Base-by-base conservation (phyloP, 2,329 filamentous ascomycete species). In the Ceratocystis harringtonii region DNA sequence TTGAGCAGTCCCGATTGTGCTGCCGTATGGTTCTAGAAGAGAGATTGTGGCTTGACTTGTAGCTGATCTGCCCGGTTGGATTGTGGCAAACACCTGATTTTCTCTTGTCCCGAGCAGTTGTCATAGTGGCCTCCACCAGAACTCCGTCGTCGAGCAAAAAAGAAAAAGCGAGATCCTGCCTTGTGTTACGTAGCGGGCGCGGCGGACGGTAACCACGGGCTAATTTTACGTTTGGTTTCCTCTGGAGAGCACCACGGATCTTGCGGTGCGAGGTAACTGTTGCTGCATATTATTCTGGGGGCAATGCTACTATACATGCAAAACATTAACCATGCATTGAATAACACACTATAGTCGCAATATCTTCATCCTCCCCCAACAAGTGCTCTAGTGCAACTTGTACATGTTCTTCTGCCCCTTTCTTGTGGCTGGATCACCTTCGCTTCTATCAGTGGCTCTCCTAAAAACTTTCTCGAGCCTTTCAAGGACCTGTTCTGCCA, bases 391-490 rank as follows among this genome's bases (percentile, higher is more conserved):
- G 48, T 62, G 22, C 43, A 22, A 4, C 28, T 45, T 48, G 45
- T 71, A 71, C 43, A 71, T 71, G 58, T 61, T 70, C 8, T 64
- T 52, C 52, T 60, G 65, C 3, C 62, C 68, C 41, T 48, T 32
- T 41, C 19, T 22, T 32, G 50, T 12, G 12, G 4, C 19, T 12
- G 28, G 19, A 0, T 8, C 45, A n/a, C 36, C 8, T 43, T 64
- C 43, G 65, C 69, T 72, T 22, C 71, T 70, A 10, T 70, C 70
- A 50, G 76, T 68, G 2, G 72, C 72, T 36, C 70, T 70, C 57
- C 75, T 74, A 70, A 89, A 87, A 4, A 86, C 77, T 62, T 76
- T 74, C 67, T 81, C 80, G 41, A 89, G 73, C 65, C 77, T 77
- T 28, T 75, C 72, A 58, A 91, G 76, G 1, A 86, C 83, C 69